Evolutionary conservation across 257 asterid species (phyloP).

Genomic region (Fraxinus quadrangulata): DNA sequence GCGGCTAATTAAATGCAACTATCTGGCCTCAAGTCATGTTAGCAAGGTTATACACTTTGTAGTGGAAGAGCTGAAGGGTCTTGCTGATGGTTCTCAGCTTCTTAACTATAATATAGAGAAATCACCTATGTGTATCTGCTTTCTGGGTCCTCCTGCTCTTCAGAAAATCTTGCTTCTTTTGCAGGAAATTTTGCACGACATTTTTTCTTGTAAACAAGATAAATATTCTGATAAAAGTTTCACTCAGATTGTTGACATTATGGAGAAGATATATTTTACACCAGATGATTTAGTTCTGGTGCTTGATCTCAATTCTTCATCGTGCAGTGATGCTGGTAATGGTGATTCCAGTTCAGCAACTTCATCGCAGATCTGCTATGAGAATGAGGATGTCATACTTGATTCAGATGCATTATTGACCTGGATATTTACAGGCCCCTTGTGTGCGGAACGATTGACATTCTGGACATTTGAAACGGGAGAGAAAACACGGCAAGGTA

Average conservation of each 20-base stretch:
- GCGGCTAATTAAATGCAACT: slow-evolving; percentile 64
- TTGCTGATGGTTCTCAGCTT: slow-evolving; percentile 68
- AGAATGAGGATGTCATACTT: slow-evolving; percentile 42
- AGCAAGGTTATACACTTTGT: slow-evolving; percentile 83
- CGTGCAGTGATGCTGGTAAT: slow-evolving; percentile 33
- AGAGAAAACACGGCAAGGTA: slow-evolving; percentile 71
- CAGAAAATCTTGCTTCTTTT: slow-evolving; percentile 68
- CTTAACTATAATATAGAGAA: slow-evolving; percentile 60
- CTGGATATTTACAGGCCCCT: slow-evolving; percentile 78
- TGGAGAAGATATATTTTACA: slow-evolving; percentile 69
- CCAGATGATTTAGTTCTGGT: slow-evolving; percentile 65
- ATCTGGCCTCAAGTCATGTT: slow-evolving; percentile 79
- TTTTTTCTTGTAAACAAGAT: slow-evolving; percentile 29
- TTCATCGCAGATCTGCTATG: slow-evolving; percentile 43
- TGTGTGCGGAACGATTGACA: slow-evolving; percentile 64
- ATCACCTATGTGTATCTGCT: slow-evolving; percentile 78
- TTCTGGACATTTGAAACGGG: slow-evolving; percentile 66
- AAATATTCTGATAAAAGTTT: slow-evolving; percentile 50
- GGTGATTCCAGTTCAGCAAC: slow-evolving; percentile 33
- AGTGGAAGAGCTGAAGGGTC: slow-evolving; percentile 78
- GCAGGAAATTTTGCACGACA: slow-evolving; percentile 51
- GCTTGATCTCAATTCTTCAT: slow-evolving; percentile 45
- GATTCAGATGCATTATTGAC: slow-evolving; percentile 84
- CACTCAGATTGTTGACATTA: slow-evolving; percentile 43
- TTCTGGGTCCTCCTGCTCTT: slow-evolving; percentile 76